A percentile compares a stretch with the other conserved stretches of the same genome.
Conservation (phyloP, 169 alveolate species). For the Blepharisma undulans region DNA sequence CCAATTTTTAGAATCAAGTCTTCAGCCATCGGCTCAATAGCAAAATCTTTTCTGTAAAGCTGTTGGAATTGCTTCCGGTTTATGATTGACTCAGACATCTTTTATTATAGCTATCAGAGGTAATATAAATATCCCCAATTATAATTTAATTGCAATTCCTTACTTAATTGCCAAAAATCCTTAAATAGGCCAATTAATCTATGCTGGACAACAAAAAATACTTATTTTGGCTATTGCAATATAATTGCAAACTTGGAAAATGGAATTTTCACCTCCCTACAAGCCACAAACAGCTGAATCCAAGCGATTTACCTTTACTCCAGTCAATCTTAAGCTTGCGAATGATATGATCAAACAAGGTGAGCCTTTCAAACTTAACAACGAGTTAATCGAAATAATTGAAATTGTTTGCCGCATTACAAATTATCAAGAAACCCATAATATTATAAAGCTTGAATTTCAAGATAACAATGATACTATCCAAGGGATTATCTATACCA, state of each 20-base stretch:
- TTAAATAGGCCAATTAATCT: neutral
- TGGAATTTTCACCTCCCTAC: neutral
- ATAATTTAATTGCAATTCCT: neutral
- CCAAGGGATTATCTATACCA: neutral
- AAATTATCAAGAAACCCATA: neutral
- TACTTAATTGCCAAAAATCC: neutral
- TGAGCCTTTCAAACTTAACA: neutral
- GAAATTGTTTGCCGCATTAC: neutral
- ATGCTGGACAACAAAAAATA: neutral
- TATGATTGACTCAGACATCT: constrained; percentile 11
- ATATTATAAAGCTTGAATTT: neutral
- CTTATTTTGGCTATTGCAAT: neutral
- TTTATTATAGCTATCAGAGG: neutral
- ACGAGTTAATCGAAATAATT: neutral
- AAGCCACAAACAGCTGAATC: neutral
- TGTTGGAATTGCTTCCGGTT: constrained; percentile 9
- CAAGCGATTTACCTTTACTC: neutral
- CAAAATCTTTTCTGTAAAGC: neutral
- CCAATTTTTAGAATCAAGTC: constrained; percentile 27
- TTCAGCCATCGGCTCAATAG: constrained; percentile 12
- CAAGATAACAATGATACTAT: neutral
- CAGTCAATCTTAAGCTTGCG: neutral
- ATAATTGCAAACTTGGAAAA: neutral
- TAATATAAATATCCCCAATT: neutral
- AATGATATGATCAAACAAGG: neutral